Conservation (phyloP, 2,329 filamentous ascomycete genomes). For the Keithomyces neogunnii region DNA sequence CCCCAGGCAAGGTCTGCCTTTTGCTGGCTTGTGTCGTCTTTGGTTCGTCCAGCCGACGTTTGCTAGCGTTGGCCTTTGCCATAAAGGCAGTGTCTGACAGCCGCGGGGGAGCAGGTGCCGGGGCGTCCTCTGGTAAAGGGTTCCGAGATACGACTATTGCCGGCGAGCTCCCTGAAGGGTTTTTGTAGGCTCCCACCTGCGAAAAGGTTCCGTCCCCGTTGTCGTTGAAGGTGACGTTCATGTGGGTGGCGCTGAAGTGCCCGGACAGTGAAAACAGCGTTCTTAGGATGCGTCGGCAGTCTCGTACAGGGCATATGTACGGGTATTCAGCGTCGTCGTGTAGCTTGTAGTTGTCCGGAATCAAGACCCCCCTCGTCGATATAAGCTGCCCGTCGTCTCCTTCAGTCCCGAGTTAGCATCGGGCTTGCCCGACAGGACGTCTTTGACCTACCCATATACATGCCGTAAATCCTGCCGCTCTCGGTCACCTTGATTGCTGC, state of each 20-base stretch:
- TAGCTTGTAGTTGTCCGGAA: slow-evolving; percentile 24
- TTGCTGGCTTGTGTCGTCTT: not conserved
- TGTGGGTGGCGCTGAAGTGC: slow-evolving; percentile 19
- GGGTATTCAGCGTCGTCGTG: slow-evolving; percentile 14
- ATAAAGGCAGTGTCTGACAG: not conserved
- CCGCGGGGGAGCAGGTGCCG: slow-evolving; percentile 6
- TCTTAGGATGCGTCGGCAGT: slow-evolving; percentile 23
- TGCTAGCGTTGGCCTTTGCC: not conserved
- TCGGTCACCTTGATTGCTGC: not conserved
- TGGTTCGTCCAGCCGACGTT: not conserved
- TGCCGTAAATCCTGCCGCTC: slow-evolving; percentile 2
- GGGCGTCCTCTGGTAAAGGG: slow-evolving; percentile 11
- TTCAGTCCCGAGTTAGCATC: not conserved
- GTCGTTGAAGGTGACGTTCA: slow-evolving; percentile 25
- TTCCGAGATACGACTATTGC: slow-evolving; percentile 20
- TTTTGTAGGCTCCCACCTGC: slow-evolving; percentile 18
- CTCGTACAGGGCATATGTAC: slow-evolving; percentile 29
- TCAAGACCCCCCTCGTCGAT: slow-evolving; percentile 17
- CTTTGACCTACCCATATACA: not conserved
- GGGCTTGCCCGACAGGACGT: not conserved
- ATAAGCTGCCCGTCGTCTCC: not conserved
- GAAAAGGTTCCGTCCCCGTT: slow-evolving; percentile 32
- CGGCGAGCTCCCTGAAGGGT: slow-evolving; percentile 13
- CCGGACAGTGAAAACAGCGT: slow-evolving; percentile 14
- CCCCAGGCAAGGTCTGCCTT: not conserved